Evolutionary conservation across 179 eudicot genomes (phyloP).

Genomic region (Heliamphora pulchella): DNA sequence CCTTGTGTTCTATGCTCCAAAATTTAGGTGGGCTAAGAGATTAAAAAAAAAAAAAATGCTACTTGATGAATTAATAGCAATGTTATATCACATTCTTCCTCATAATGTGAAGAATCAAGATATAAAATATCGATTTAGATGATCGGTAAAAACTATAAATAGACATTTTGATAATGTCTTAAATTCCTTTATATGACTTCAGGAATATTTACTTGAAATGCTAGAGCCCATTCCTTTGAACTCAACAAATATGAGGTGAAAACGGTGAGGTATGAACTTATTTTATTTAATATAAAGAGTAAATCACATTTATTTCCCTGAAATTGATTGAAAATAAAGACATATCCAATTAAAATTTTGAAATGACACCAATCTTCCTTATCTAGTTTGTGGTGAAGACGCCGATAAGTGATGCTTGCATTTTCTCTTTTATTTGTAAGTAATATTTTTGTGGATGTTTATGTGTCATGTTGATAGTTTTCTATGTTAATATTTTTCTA

Average conservation of each 20-base stretch:
- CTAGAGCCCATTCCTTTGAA: not conserved
- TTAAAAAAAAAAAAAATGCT: not conserved
- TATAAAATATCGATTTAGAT: not conserved
- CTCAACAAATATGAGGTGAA: not conserved
- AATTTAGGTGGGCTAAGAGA: not conserved
- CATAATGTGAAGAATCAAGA: not conserved
- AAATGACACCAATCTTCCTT: no score
- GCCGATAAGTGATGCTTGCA: no score
- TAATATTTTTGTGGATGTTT: no score
- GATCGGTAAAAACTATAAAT: not conserved
- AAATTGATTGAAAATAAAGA: no score
- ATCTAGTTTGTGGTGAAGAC: no score
- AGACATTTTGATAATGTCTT: not conserved
- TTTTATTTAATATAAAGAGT: not conserved
- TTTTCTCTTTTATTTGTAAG: no score
- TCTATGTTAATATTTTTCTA: no score
- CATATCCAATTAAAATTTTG: no score
- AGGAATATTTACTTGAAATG: not conserved
- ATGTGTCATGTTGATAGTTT: no score
- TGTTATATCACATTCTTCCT: not conserved
- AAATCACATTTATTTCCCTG: no score
- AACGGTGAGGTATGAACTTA: not conserved
- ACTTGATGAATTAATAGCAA: not conserved
- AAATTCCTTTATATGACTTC: not conserved
- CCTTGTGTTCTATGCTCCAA: not conserved